Base-by-base conservation (phyloP, 2,329 filamentous ascomycete species). In the Trichoderma cornu-damae region DNA sequence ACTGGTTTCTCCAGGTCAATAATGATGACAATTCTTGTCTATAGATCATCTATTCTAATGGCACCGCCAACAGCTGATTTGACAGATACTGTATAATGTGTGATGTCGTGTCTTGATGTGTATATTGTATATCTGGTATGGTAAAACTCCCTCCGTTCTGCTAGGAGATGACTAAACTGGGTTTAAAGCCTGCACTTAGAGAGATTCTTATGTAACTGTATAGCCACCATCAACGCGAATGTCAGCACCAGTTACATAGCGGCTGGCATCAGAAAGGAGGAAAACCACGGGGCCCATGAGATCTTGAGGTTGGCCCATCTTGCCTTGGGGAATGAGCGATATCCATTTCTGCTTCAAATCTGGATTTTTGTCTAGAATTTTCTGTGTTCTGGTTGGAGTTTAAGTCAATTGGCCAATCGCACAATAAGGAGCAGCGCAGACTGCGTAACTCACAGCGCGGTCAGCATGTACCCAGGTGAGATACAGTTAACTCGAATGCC, bases 401-500 rank as follows among this genome's bases (percentile, higher is more conserved):
- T 49, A 24, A 43, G 38, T n/a, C 3, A 14, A 4, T 6, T 28
- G 11, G 22, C 42, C 16, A 30, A 11, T 16, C 8, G 3, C 16
- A 20, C 28, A 14, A 26, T 30, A n/a, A 22, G 16, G 24, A 20
- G 16, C 16, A 28, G 5, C 14, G 9, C 59, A 43, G 38, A 48
- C 32, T 44, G 14, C 24, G 2, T 34, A 37, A 76, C 88, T 83
- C 79, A 93, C 88, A 96, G 76, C 59, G 91, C 89, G 14, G 93
- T 96, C 64, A 96, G 77, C 93, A 97, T 97, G 75, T 97, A 97
- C 43, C 94, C 93, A 0, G 93, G 93, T 28, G 87, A 91, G 70
- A 97, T 94, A 73, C 89, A 94, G 77, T 97, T 97, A 64, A 97
- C 93, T 34, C 93, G 84, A 68, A 97, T 96, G 64, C 87, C 87